Conservation (phyloP, 257 asterid genomes). For the Solanum stenotomum region DNA sequence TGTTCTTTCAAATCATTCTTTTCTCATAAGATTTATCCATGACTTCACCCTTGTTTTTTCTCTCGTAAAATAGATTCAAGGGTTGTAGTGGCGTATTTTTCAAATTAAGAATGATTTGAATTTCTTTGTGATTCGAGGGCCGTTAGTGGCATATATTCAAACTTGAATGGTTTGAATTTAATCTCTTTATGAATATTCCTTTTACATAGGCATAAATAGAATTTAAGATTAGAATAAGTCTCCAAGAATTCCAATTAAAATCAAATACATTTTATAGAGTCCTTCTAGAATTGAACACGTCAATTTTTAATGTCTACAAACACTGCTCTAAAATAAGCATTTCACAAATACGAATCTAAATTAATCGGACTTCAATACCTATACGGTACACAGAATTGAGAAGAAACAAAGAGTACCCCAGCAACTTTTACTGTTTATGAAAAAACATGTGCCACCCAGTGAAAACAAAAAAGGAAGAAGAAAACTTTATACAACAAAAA, state of each 20-base stretch:
- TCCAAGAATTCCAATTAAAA: background rate
- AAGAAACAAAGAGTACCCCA: background rate
- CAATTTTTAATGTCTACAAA: background rate
- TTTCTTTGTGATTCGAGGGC: background rate
- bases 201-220: too few species aligned
- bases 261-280: background rate
- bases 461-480: background rate
- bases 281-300: background rate
- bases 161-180: too few species aligned
- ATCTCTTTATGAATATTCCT: too few species aligned
- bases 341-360: background rate
- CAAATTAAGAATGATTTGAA: background rate
- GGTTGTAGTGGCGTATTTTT: too few species aligned
- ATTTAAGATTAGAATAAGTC: too few species aligned
- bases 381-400: too few species aligned
- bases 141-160: background rate
- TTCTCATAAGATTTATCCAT: background rate
- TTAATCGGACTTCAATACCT: too few species aligned
- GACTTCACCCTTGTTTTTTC: background rate
- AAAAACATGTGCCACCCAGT: background rate
- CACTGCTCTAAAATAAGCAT: too few species aligned
- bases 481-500: background rate
- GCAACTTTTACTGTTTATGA: background rate
- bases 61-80: background rate
- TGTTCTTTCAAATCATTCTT: too few species aligned